Evolutionary conservation across 2,329 filamentous ascomycete species (phyloP).

Genomic region (Davidsoniella australis): DNA sequence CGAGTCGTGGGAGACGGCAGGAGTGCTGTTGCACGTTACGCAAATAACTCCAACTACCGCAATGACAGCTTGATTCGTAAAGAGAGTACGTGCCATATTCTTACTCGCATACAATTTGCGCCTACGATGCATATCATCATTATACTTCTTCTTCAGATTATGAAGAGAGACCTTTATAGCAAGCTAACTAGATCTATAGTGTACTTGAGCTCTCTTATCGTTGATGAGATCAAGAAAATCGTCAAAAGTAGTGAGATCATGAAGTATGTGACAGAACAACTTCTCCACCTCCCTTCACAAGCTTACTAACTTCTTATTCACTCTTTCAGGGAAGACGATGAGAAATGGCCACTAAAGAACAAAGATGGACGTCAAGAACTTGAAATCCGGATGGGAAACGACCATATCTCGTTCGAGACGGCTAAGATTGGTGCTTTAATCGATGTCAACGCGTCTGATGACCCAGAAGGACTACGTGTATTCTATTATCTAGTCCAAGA

Average conservation of each 20-base stretch:
- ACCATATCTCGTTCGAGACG: constrained; percentile 98
- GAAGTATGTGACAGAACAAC: constrained; percentile 44
- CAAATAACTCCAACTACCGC: constrained; percentile 98
- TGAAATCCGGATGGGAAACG: constrained; percentile 81
- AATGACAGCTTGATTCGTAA: constrained; percentile 97
- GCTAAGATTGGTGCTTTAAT: constrained; percentile 95
- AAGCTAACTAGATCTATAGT: constrained; percentile 35
- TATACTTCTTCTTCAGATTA: not conserved
- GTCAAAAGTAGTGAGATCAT: constrained; percentile 95
- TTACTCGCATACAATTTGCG: not conserved
- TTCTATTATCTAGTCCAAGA: constrained; percentile 99
- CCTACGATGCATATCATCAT: too few species aligned
- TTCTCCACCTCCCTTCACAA: not conserved
- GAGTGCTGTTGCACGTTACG: constrained; percentile 87
- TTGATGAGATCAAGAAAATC: constrained; percentile 91
- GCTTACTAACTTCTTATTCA: constrained; percentile 1
- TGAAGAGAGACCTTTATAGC: too few species aligned
- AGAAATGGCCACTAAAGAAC: constrained; percentile 98
- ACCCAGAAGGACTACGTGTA: constrained; percentile 87
- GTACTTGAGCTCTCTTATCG: constrained; percentile 82
- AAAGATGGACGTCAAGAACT: constrained; percentile 95
- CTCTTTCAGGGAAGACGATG: constrained; percentile 73
- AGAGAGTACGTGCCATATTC: constrained; percentile 59
- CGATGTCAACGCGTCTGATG: constrained; percentile 88
- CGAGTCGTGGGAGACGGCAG: constrained; percentile 80